These are phyloP conservation scores for Fusarium algeriense DNA, from an alignment of 2,329 filamentous ascomycete genomes.

Conservation along the genomic window DNA sequence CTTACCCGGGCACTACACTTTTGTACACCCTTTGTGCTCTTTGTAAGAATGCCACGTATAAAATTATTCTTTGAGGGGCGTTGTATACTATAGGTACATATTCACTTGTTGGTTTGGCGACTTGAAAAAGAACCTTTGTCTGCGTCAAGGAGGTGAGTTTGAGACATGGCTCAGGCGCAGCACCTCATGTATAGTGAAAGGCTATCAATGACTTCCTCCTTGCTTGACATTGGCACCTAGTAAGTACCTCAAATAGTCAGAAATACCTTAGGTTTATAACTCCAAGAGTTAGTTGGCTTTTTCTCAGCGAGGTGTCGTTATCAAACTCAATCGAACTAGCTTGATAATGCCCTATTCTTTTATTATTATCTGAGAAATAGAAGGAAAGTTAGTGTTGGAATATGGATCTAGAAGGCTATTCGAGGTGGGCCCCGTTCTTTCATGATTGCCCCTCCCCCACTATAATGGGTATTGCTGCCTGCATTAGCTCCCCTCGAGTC, in stretches of 20 bases:
- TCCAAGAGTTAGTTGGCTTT: background rate
- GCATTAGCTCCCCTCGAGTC: slow-evolving; percentile 10
- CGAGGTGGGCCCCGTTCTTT: background rate
- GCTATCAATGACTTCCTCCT: no score
- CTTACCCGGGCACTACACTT: slow-evolving; percentile 1
- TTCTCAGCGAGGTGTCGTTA: no score
- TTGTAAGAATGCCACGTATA: slow-evolving; percentile 11
- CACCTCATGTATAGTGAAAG: no score
- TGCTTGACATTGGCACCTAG: background rate
- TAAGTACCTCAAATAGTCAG: background rate
- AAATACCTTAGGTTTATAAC: background rate
- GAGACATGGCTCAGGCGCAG: background rate
- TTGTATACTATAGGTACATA: background rate
- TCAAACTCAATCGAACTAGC: no score
- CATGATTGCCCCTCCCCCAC: slow-evolving; percentile 26
- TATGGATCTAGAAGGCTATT: background rate
- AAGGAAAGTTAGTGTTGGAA: background rate
- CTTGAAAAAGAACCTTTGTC: background rate
- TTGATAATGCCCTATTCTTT: background rate
- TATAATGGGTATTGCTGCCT: slow-evolving; percentile 22
- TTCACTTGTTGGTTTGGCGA: background rate
- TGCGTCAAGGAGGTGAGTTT: background rate
- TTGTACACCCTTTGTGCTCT: background rate
- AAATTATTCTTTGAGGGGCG: background rate
- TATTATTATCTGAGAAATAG: background rate